phyloP scores from a whole-genome alignment of 495 filamentous ascomycete species.

The Extremus antarcticus region DNA sequence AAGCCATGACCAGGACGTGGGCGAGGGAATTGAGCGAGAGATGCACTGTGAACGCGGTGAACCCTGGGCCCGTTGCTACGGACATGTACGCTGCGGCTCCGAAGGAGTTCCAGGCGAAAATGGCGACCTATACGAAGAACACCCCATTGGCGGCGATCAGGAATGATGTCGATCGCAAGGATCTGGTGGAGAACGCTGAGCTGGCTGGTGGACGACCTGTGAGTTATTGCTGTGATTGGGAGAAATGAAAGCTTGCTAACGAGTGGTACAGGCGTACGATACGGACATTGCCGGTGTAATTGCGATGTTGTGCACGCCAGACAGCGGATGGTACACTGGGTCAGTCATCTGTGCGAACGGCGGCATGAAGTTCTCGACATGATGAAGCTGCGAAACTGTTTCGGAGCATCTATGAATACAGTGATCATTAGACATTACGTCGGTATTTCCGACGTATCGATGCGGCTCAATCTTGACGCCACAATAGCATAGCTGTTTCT shows the following conservation, averaged over 20 bases:
- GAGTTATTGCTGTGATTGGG: background rate
- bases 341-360: constrained; percentile 53
- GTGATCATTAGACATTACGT: background rate
- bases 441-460: background rate
- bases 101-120: constrained; percentile 42
- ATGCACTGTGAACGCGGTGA: constrained; percentile 76
- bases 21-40: constrained; percentile 65
- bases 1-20: constrained; percentile 91
- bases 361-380: constrained; percentile 13
- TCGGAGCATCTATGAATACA: background rate
- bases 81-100: constrained; percentile 57
- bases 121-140: constrained; percentile 48
- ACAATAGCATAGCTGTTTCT: background rate
- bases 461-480: background rate
- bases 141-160: constrained; percentile 52
- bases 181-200: constrained; percentile 46
- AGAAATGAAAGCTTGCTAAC: background rate
- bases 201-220: constrained; percentile 54
- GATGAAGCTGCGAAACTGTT: background rate
- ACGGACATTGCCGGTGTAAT: constrained; percentile 75
- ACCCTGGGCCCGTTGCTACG: constrained; percentile 77
- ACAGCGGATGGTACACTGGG: constrained; percentile 72
- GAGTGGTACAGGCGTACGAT: constrained; percentile 42
- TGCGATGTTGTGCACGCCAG: constrained; percentile 66
- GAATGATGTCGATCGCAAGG: constrained; percentile 48